Evolutionary conservation across 768 basidiomycete species (phyloP), one percentile per base, ranked within the genome.

Genomic region (Rhodosporidiobolus sp.): DNA sequence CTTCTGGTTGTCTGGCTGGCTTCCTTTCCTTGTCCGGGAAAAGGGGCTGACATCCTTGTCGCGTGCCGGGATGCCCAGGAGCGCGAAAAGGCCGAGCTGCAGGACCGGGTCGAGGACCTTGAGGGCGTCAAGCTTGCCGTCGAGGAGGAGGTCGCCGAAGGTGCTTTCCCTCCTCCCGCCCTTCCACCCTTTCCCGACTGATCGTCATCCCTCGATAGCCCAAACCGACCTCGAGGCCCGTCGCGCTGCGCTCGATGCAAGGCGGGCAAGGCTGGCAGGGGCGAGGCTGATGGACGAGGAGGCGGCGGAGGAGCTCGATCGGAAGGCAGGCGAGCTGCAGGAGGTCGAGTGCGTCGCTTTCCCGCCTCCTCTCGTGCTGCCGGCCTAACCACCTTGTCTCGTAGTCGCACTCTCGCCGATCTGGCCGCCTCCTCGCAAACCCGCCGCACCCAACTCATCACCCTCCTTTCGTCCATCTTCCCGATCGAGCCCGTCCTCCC

Each of bases 401-500:
- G 30, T 66, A 71, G 74, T 4, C 19, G 20, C 12, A 50, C 49
- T 10, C 43, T 57, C 49, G 16, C 62, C 52, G 16, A 46, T 0
- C 26, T 77, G 58, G 56, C 65, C 70, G 38, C 70, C 26, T 34
- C 56, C 1, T n/a, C 63, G 11, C 28, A 26, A 16, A 26, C 67
- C 4, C 75, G 77, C 26, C 53, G 73, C 2, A 72, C 73, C 0
- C 52, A 65, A 30, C 67, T 94, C 79, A 91, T 91, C 5, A 86
- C 86, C 45, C 84, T 88, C 78, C 87, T 94, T 45, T 86, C 87
- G 0, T 84, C 87, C 56, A 88, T 90, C 4, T 93, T 89, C 79
- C 94, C 94, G 32, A 95, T 99, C 77, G 90, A 92, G 64, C 88
- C 95, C 26, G 84, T 88, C 58, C 89, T 90, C 19, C 84, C 93